Evolutionary conservation across 2,329 filamentous ascomycete species (phyloP), one percentile per base, ranked within the genome.

Genomic region (Calcarisporium arbuscula): DNA sequence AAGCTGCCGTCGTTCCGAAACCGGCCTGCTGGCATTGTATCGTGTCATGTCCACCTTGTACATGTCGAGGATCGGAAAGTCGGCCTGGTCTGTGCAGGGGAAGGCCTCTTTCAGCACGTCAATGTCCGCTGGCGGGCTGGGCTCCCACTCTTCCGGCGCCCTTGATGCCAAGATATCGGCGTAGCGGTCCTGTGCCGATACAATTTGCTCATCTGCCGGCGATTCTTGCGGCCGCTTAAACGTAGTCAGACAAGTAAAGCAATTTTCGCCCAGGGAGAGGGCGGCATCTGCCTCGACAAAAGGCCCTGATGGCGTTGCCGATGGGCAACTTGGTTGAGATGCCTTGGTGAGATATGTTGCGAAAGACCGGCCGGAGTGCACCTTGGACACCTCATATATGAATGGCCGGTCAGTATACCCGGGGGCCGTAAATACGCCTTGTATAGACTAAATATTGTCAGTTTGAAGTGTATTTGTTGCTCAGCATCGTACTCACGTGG

Each of bases 341-440:
- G 59, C 70, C 6, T 61, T 68, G 25, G 77, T 67, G 3, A 67
- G 53, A 6, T 67, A 51, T 12, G 72, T 74, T 28, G 59, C 58
- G 41, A 76, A 74, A 8, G 62, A 64, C 19, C 65, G 61, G 9
- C 68, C 67, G 4, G 62, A 56, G 17, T 63, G 56, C 3, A 74
- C 43, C 5, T 58, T 52, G 3, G 60, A 57, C 4, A 74, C 67
- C 17, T 64, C 60, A 49, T 73, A 74, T 32, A 77, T 51, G 44
- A 72, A 75, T 3, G 74, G 72, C 3, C 71, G 63, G 40, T 74
- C 67, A 2, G 48, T 38, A 5, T 58, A 49, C 5, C 68, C 73
- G 0, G 59, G 56, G 16, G 66, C 61, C 3, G 69, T 69, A 47
- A 77, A 78, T 45, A 65, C 71, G 8, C 71, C 73, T 45, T 75